Base-by-base conservation (phyloP, 2,329 filamentous ascomycete genomes). In the Trichoderma sp. region DNA sequence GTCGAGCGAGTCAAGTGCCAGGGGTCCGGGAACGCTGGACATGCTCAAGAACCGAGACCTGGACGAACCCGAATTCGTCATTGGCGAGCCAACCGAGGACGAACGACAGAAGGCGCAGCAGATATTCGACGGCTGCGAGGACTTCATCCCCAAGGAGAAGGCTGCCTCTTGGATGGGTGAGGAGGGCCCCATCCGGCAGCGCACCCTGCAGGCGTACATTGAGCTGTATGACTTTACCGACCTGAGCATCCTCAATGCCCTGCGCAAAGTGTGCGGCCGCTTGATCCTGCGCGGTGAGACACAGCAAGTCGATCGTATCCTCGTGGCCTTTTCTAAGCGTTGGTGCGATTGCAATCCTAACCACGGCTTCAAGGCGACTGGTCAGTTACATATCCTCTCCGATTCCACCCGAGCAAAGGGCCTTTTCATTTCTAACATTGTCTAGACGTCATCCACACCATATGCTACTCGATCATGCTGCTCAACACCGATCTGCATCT, bases 401-500 rank as follows among this genome's bases (percentile, higher is more conserved):
- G 12, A 15, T 9, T 19, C 39, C 17, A 44, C 6, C 24, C 41
- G 12, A 12, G 9, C 17, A 21, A 9, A 41, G 0, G 14, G 21
- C 2, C 5, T 7, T 5, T 7, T 2, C 7, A 21, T 14, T 21
- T 68, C 78, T 79, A 71, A 82, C 68, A 24, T 7, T 17, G 7
- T 67, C 41, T 56, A 90, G 94, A 98, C 79, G 90, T 98, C 55
- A 93, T 99, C 19, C 94, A 99, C 76, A 97, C 93, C 26, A 96
- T 98, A 68, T 96, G 92, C 78, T 99, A 98, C 77, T 97, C 95
- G 1, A 88, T 99, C 69, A 89, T 99, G 73, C 83, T 99, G 12
- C 84, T 99, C 68, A 99, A 99, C 73, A 99, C 95, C 41, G 95
- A 99, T 79, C 82, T 99, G 64, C 94, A 99, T 73, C 78, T 98